Evolutionary conservation across 2,329 filamentous ascomycete genomes (phyloP).

Genomic region (Calonectria ilicicola): DNA sequence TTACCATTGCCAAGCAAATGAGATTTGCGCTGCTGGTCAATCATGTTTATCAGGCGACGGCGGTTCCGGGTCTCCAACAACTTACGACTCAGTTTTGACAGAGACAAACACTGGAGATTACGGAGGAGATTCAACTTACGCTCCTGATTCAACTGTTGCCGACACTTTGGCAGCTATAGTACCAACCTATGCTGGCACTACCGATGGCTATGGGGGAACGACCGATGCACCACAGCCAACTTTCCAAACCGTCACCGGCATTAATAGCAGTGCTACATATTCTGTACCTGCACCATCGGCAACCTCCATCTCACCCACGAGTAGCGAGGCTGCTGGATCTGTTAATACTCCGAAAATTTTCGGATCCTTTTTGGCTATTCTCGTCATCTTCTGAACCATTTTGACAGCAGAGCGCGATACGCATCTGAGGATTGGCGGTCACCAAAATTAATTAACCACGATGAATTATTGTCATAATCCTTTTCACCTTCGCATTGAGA

Average conservation of each 20-base stretch:
- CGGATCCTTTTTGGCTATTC: background rate
- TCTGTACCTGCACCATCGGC: background rate
- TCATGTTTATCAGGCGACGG: background rate
- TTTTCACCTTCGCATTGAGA: no score
- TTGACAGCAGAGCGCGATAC: background rate
- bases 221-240: background rate
- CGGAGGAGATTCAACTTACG: background rate
- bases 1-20: background rate
- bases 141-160: background rate
- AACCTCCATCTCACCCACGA: background rate
- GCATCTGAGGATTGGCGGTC: no score
- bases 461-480: no score
- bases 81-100: background rate
- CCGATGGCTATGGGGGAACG: background rate
- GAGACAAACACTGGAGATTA: background rate
- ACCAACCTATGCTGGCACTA: background rate
- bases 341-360: background rate
- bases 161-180: background rate
- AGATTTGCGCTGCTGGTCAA: background rate
- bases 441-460: no score
- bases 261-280: background rate
- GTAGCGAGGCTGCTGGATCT: background rate
- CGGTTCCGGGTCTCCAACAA: background rate
- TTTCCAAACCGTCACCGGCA: background rate
- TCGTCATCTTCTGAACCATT: background rate